A percentile compares a stretch with the other conserved stretches of the same genome.
These are phyloP conservation scores for Aspergillus costaricaensis DNA, from an alignment of 2,329 filamentous ascomycete genomes.

Conservation along the genomic window DNA sequence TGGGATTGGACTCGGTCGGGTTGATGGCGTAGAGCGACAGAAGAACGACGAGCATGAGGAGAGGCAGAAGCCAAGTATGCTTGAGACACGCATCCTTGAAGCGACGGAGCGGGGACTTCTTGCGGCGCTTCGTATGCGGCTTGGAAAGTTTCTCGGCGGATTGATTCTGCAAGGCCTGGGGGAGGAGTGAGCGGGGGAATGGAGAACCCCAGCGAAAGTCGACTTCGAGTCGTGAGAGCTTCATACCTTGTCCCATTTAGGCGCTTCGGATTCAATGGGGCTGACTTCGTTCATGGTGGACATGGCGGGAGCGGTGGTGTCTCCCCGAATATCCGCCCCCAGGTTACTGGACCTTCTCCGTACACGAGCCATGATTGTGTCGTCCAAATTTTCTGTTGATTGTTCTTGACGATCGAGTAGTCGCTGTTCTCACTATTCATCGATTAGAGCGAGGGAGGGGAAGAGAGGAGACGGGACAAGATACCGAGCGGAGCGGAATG, in stretches of 20 bases:
- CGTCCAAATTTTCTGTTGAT: no score
- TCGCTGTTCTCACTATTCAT: background rate
- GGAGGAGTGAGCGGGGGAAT: constrained; percentile 9
- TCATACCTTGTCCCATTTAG: constrained; percentile 35
- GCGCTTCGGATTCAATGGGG: constrained; percentile 32
- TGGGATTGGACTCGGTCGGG: constrained; percentile 74
- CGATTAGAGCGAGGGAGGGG: background rate
- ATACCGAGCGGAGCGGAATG: constrained; percentile 4
- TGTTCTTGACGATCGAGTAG: background rate
- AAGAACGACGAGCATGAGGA: constrained; percentile 66
- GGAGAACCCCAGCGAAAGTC: background rate
- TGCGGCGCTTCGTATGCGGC: constrained; percentile 47
- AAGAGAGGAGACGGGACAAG: constrained; percentile 3
- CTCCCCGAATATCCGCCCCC: constrained; percentile 50
- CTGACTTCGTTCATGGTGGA: constrained; percentile 47
- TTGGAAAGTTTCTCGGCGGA: constrained; percentile 34
- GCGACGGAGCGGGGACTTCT: constrained; percentile 45
- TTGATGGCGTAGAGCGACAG: constrained; percentile 71
- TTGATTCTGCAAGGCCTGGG: constrained; percentile 25
- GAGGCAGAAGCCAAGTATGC: constrained; percentile 67
- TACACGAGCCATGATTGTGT: constrained; percentile 39
- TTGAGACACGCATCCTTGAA: constrained; percentile 46
- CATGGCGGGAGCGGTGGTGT: constrained; percentile 49
- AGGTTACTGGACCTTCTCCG: constrained; percentile 48
- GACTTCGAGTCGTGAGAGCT: background rate